phyloP scores from a whole-genome alignment of 345 rosid genomes.

The Eucalyptus tenuipes region DNA sequence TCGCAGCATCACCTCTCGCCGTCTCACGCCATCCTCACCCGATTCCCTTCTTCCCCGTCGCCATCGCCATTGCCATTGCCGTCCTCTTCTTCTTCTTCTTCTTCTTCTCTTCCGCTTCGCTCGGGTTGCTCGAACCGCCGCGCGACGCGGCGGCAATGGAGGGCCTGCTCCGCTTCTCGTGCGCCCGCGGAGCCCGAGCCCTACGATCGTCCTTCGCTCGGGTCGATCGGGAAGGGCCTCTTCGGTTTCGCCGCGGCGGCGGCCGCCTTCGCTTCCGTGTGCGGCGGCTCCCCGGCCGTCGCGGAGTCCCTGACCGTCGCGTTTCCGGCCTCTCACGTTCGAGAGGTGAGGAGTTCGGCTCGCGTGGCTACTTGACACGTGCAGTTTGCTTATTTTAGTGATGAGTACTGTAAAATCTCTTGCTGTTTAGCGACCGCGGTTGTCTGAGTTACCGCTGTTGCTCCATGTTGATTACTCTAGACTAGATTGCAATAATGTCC shows the following conservation, averaged over 20 bases:
- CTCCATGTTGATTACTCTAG: neutral
- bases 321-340: slow-evolving; percentile 76
- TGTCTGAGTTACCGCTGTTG: neutral
- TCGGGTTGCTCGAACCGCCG: slow-evolving; percentile 1
- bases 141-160: slow-evolving; percentile 3
- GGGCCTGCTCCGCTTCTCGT: slow-evolving; percentile 3
- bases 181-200: neutral
- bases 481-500: neutral
- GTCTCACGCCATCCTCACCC: slow-evolving; percentile 7
- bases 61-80: neutral
- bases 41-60: neutral
- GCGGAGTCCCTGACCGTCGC: slow-evolving; percentile 73
- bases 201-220: slow-evolving; percentile 1
- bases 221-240: slow-evolving; percentile 25
- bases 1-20: neutral
- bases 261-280: slow-evolving; percentile 36
- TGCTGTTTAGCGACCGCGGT: neutral
- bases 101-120: slow-evolving; percentile 1
- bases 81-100: neutral
- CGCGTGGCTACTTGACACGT: neutral
- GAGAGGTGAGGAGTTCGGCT: slow-evolving; percentile 34
- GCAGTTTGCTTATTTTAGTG: neutral
- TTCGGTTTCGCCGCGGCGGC: slow-evolving; percentile 45
- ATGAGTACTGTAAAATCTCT: neutral
- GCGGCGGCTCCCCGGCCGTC: slow-evolving; percentile 46